phyloP scores from a whole-genome alignment of 179 eudicot species.

The Silene noctiflora region DNA sequence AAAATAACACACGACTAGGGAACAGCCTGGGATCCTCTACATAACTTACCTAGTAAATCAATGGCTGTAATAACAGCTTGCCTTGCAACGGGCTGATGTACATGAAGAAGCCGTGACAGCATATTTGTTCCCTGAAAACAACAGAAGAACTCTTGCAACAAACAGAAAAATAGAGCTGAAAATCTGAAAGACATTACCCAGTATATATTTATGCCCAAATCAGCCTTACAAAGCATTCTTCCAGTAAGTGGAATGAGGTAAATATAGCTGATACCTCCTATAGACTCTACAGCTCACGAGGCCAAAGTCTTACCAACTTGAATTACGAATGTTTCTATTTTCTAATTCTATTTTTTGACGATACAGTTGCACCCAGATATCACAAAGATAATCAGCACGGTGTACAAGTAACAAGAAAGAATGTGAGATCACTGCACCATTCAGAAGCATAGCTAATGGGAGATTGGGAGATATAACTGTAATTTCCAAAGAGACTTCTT shows the following conservation, averaged over 20 bases:
- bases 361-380: background rate
- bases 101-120: slow-evolving; percentile 93
- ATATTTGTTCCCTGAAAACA: slow-evolving; percentile 85
- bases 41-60: slow-evolving; percentile 78
- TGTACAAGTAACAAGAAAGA: background rate
- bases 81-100: slow-evolving; percentile 90
- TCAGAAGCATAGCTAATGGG: background rate
- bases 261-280: background rate
- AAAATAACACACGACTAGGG: background rate
- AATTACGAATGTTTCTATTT: background rate
- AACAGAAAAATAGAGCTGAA: slow-evolving; percentile 6
- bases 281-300: background rate
- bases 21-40: background rate
- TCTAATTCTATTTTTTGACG: background rate
- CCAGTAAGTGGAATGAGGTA: background rate
- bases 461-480: background rate
- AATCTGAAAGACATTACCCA: slow-evolving; percentile 1
- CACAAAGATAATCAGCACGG: background rate
- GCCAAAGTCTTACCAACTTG: background rate
- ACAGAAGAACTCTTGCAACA: slow-evolving; percentile 8
- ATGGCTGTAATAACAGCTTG: slow-evolving; percentile 98
- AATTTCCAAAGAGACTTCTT: background rate
- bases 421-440: background rate
- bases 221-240: background rate
- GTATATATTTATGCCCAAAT: background rate